Percentiles rank a stretch among this genome's conserved stretches.
Conservation (phyloP, 1,139 yeast genomes). For the Nakaseomyces sp. region DNA sequence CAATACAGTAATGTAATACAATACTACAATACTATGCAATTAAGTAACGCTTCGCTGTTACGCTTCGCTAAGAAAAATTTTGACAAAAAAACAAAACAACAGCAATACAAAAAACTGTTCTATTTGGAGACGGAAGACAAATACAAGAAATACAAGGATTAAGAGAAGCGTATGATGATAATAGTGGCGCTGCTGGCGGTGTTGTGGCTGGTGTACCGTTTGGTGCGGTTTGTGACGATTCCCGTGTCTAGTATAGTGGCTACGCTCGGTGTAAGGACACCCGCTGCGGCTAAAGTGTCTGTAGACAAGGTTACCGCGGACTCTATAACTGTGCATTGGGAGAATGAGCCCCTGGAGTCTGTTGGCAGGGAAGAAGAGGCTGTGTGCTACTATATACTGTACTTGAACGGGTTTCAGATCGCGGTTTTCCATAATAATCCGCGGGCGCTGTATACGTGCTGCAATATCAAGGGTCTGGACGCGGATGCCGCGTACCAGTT, state of each 20-base stretch:
- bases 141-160: too few relatives aligned
- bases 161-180: too few relatives aligned
- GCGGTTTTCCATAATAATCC: constrained; percentile 28
- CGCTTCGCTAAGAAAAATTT: too few relatives aligned
- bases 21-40: too few relatives aligned
- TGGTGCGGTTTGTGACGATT: constrained; percentile 29
- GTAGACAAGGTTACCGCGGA: constrained; percentile 45
- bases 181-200: constrained; percentile 6
- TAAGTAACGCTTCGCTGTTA: too few relatives aligned
- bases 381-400: constrained; percentile 25
- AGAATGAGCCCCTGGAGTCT: constrained; percentile 27
- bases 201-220: constrained; percentile 25
- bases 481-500: constrained; percentile 46
- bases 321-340: constrained; percentile 52
- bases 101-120: too few relatives aligned
- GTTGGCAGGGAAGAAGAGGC: constrained; percentile 7
- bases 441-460: constrained; percentile 31
- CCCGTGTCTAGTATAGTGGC: constrained; percentile 45
- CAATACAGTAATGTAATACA: too few relatives aligned
- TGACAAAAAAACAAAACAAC: too few relatives aligned
- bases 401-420: constrained; percentile 25
- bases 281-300: constrained; percentile 48
- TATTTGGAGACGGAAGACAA: neutral
- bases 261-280: constrained; percentile 45
- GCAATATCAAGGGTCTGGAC: constrained; percentile 38